phyloP scores from a whole-genome alignment of 1,284 basidiomycete genomes.

The Cutaneotrichosporon cutaneum region DNA sequence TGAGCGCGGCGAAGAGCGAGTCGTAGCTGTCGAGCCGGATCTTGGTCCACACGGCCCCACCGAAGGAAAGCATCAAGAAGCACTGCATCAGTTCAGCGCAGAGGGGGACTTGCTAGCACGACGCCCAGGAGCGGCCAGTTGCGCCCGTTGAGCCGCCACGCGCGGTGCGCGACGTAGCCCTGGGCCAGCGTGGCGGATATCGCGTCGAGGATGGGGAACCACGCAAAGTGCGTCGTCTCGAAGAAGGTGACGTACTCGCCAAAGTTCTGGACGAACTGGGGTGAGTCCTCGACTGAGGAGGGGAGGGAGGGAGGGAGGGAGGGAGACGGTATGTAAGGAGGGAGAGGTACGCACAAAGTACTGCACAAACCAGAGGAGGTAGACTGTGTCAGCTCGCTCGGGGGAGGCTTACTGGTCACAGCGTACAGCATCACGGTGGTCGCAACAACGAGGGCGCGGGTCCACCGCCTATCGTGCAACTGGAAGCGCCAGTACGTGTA shows the following conservation, averaged over 20 bases:
- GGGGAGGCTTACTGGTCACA: background rate
- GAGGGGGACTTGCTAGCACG: constrained; percentile 22
- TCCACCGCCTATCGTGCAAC: constrained; percentile 30
- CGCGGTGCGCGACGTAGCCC: constrained; percentile 38
- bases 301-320: too few relatives aligned
- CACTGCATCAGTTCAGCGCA: background rate
- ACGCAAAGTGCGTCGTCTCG: constrained; percentile 18
- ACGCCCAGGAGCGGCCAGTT: constrained; percentile 28
- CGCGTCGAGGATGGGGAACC: constrained; percentile 29
- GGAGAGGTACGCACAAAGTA: constrained; percentile 4
- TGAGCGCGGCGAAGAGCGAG: constrained; percentile 1
- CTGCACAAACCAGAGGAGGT: constrained; percentile 4
- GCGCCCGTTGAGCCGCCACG: constrained; percentile 32
- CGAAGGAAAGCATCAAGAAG: constrained; percentile 2
- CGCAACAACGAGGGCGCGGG: constrained; percentile 8
- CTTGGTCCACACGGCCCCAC: constrained; percentile 2
- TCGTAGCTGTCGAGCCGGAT: background rate
- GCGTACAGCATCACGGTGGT: background rate
- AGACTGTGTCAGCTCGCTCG: constrained; percentile 1
- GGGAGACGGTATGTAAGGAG: background rate
- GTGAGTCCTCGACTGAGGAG: constrained; percentile 9
- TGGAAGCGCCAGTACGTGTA: constrained; percentile 28
- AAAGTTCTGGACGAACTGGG: constrained; percentile 30
- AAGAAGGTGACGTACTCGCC: constrained; percentile 25
- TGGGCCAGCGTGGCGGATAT: constrained; percentile 24